A percentile compares a stretch with the other conserved stretches of the same genome.
Conservation (phyloP, 2,329 filamentous ascomycete genomes). For the Dactylellina drechsleri region DNA sequence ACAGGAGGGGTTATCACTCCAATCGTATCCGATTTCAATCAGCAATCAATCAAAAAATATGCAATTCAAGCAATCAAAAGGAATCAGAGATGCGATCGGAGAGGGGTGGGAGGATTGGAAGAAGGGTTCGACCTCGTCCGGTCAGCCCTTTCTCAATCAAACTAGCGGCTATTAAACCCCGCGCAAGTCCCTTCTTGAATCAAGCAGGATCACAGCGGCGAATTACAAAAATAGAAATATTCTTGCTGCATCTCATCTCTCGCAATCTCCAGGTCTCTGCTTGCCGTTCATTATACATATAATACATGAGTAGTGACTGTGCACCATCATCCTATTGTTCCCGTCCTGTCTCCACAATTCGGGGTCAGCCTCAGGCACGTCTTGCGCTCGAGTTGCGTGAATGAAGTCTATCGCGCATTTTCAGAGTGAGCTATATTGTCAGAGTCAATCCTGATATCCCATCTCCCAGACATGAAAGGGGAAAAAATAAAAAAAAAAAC, state of each 20-base stretch:
- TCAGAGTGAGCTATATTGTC: neutral
- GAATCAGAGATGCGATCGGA: too few species aligned
- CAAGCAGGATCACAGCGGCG: neutral
- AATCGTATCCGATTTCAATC: too few species aligned
- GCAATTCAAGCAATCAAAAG: too few species aligned
- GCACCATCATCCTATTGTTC: too few species aligned
- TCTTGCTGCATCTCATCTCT: neutral
- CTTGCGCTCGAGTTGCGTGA: too few species aligned
- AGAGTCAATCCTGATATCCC: too few species aligned
- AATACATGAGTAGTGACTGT: too few species aligned
- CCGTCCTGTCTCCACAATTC: neutral
- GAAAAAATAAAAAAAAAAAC: constrained; percentile 2
- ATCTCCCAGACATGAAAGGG: neutral
- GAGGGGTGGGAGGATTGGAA: neutral
- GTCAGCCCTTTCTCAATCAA: too few species aligned
- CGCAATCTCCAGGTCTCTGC: too few species aligned
- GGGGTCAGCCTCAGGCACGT: neutral
- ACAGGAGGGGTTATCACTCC: too few species aligned
- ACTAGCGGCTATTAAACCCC: constrained; percentile 2
- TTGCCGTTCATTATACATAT: too few species aligned
- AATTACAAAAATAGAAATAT: neutral
- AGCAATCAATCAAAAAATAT: too few species aligned
- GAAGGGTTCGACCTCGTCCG: neutral
- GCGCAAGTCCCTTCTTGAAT: neutral
- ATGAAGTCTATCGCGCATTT: neutral